A percentile compares a stretch with the other conserved stretches of the same genome.
Conservation (phyloP, 352 stramenopile species). For the Globisporangium nunn region DNA sequence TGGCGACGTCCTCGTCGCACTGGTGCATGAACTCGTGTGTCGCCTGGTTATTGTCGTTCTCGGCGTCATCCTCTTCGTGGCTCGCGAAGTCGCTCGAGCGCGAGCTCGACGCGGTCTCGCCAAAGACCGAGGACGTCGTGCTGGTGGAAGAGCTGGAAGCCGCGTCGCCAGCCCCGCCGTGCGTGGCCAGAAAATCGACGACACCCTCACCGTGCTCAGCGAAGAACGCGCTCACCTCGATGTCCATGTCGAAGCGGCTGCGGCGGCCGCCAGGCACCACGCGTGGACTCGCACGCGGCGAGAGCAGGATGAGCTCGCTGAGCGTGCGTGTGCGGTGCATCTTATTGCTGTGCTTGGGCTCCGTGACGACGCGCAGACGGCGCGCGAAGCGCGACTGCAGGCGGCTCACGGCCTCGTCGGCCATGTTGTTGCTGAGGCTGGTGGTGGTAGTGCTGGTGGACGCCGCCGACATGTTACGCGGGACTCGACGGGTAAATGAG, state of each 20-base stretch:
- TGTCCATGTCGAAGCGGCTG: conserved; percentile 82
- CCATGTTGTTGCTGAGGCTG: conserved; percentile 7
- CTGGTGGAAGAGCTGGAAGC: conserved; percentile 1
- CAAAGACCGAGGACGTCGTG: conserved; percentile 12
- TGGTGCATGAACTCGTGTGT: conserved; percentile 17
- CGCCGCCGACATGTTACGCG: not conserved
- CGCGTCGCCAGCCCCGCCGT: conserved; percentile 5
- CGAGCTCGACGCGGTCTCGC: conserved; percentile 8
- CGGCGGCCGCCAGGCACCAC: conserved; percentile 32
- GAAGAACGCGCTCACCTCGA: conserved; percentile 67
- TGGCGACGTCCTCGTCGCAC: conserved; percentile 18
- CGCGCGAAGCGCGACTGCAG: conserved; percentile 40
- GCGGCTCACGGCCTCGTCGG: conserved; percentile 6
- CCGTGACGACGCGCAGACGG: conserved; percentile 74
- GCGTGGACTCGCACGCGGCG: conserved; percentile 49
- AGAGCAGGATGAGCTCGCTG: conserved; percentile 70
- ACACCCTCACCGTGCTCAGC: conserved; percentile 51
- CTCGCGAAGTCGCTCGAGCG: conserved; percentile 15
- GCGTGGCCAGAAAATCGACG: conserved; percentile 47
- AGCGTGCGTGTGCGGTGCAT: conserved; percentile 79
- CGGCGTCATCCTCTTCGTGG: conserved; percentile 19
- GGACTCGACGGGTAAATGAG: not conserved
- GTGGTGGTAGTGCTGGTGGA: not conserved
- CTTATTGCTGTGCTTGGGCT: conserved; percentile 79
- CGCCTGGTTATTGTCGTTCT: conserved; percentile 12